Conservation (phyloP, 352 stramenopile genomes). For the Pythium scleroteichum region DNA sequence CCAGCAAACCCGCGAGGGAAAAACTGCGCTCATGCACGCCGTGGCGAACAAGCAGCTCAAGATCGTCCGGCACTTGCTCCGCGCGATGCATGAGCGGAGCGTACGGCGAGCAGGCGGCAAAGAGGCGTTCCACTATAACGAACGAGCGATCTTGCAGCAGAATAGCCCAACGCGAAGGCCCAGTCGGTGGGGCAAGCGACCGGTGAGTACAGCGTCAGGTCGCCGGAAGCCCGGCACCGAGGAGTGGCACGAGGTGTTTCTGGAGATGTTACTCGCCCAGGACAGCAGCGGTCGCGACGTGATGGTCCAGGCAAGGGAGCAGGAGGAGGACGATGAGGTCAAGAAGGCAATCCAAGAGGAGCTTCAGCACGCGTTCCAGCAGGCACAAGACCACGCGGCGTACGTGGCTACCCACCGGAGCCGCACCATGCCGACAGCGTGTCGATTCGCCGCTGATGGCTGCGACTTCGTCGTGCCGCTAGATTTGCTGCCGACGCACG, state of each 20-base stretch:
- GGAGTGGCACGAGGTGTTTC: slow-evolving; percentile 66
- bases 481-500: slow-evolving; percentile 58
- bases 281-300: slow-evolving; percentile 41
- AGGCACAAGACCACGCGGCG: slow-evolving; percentile 45
- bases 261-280: slow-evolving; percentile 35
- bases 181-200: slow-evolving; percentile 25
- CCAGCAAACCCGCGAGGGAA: slow-evolving; percentile 53
- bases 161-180: slow-evolving; percentile 7
- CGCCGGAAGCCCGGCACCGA: slow-evolving; percentile 13
- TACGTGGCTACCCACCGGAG: slow-evolving; percentile 55
- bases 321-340: slow-evolving; percentile 1
- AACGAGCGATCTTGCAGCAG: slow-evolving; percentile 13
- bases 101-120: slow-evolving; percentile 15
- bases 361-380: slow-evolving; percentile 37
- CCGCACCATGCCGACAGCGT: slow-evolving; percentile 44
- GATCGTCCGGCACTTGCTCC: slow-evolving; percentile 60
- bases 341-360: slow-evolving; percentile 32
- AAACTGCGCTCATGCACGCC: slow-evolving; percentile 71
- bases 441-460: slow-evolving; percentile 31
- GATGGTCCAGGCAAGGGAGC: slow-evolving; percentile 28
- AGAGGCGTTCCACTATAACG: slow-evolving; percentile 32
- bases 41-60: slow-evolving; percentile 49
- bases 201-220: not conserved
- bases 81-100: slow-evolving; percentile 36
- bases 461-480: slow-evolving; percentile 53